Percentiles rank a stretch among this genome's conserved stretches.
Conservation (phyloP, 768 basidiomycete genomes). For the Psilocybe cubensis region DNA sequence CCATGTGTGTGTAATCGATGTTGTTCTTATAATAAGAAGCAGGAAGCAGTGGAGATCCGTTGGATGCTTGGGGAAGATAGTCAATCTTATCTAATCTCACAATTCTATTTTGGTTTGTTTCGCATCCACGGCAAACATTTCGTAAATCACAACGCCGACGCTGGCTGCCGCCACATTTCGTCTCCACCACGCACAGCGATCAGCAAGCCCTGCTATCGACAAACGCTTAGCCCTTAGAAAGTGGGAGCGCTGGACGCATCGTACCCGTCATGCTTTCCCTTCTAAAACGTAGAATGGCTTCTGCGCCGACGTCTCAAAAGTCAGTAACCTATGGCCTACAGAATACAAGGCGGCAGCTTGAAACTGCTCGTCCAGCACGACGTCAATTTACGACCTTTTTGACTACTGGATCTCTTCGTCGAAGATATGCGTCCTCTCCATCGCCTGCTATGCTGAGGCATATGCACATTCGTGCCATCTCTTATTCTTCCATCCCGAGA, state of each 20-base stretch:
- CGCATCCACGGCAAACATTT: constrained; percentile 8
- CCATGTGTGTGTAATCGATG: constrained; percentile 9
- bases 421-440: constrained; percentile 45
- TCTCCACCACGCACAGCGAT: not conserved
- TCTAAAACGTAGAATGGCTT: constrained; percentile 41
- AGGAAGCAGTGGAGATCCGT: not conserved
- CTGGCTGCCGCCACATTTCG: no score
- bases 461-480: constrained; percentile 75
- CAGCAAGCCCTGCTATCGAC: not conserved
- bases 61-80: not conserved
- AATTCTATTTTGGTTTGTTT: constrained; percentile 21
- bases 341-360: constrained; percentile 38
- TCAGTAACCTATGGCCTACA: constrained; percentile 57
- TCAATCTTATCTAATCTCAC: constrained; percentile 3
- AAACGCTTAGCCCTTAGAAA: not conserved
- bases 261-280: constrained; percentile 43
- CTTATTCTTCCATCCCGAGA: constrained; percentile 87
- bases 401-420: constrained; percentile 55
- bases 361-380: constrained; percentile 45
- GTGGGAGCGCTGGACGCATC: not conserved
- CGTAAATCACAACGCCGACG: not conserved
- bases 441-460: constrained; percentile 54
- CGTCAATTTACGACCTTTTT: constrained; percentile 62
- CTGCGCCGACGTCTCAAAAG: constrained; percentile 41
- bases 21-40: not conserved